Percentiles rank a stretch among this genome's conserved stretches.
These are phyloP conservation scores for Dryadomyces sulphureus DNA, from an alignment of 2,329 filamentous ascomycete species.

Conservation along the genomic window DNA sequence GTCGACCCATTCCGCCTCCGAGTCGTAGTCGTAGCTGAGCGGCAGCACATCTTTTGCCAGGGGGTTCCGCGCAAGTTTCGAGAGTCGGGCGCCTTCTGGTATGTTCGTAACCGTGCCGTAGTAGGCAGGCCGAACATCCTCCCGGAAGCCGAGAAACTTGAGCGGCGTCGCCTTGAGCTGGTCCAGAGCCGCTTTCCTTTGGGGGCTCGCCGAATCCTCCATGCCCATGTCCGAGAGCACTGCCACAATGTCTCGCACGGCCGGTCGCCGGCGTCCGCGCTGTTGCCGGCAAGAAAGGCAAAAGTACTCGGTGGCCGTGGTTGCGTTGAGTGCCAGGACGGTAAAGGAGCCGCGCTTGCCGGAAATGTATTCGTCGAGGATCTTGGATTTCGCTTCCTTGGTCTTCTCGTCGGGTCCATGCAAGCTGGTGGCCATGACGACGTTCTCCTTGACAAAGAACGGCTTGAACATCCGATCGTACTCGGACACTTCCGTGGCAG, in stretches of 20 bases:
- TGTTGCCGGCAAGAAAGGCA: conserved; percentile 21
- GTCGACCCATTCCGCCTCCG: conserved; percentile 72
- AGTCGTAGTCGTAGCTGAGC: conserved; percentile 72
- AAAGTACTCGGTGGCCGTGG: conserved; percentile 28
- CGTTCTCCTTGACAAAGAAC: conserved; percentile 64
- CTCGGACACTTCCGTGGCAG: conserved; percentile 23
- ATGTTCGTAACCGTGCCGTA: conserved; percentile 56
- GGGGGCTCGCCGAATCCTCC: conserved; percentile 26
- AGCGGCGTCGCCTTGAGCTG: conserved; percentile 41
- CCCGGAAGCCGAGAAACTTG: conserved; percentile 46
- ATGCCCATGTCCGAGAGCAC: conserved; percentile 14
- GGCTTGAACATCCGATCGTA: conserved; percentile 64
- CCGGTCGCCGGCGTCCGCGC: conserved; percentile 17
- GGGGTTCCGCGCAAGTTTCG: conserved; percentile 38
- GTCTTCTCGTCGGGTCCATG: conserved; percentile 45
- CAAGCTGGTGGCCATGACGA: conserved; percentile 48
- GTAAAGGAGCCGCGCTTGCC: conserved; percentile 31
- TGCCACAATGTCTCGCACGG: conserved; percentile 48
- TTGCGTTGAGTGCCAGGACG: conserved; percentile 19
- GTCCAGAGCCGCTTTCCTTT: conserved; percentile 20
- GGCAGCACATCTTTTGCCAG: conserved; percentile 37
- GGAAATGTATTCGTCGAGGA: conserved; percentile 36
- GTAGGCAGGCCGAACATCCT: conserved; percentile 56
- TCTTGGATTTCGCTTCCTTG: conserved; percentile 31
- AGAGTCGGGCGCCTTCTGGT: conserved; percentile 33